phyloP scores from a whole-genome alignment of 2,329 filamentous ascomycete species.

The Penicillium sp. region DNA sequence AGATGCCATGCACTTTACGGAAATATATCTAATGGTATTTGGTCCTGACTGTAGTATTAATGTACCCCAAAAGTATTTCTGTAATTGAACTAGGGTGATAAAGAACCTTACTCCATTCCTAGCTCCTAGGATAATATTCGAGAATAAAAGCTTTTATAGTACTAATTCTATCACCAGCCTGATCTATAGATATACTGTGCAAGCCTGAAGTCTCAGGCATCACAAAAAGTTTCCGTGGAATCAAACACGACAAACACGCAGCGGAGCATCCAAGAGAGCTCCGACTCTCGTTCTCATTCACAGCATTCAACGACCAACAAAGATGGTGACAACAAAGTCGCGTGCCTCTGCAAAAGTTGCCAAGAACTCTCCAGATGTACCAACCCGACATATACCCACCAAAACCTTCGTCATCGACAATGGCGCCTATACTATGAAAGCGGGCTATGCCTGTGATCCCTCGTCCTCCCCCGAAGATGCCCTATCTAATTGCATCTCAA shows the following conservation, averaged over 20 bases:
- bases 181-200: no score
- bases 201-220: slow-evolving; percentile 7
- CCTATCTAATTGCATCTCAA: slow-evolving; percentile 61
- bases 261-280: slow-evolving; percentile 12
- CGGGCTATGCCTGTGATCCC: slow-evolving; percentile 67
- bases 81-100: no score
- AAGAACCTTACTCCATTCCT: no score
- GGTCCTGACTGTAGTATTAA: no score
- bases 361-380: slow-evolving; percentile 44
- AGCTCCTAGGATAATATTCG: no score
- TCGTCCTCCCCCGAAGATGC: slow-evolving; percentile 40
- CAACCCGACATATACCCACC: slow-evolving; percentile 54
- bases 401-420: slow-evolving; percentile 89
- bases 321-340: slow-evolving; percentile 41
- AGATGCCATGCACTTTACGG: no score
- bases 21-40: no score
- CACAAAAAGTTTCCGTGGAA: background rate
- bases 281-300: slow-evolving; percentile 5
- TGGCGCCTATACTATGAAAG: slow-evolving; percentile 88
- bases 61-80: no score
- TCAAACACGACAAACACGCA: slow-evolving; percentile 26
- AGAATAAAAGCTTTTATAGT: no score
- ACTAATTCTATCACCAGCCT: no score
- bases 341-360: slow-evolving; percentile 56
- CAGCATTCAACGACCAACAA: slow-evolving; percentile 4